Evolutionary conservation across 2,329 filamentous ascomycete genomes (phyloP).

Genomic region (Didymella sp.): DNA sequence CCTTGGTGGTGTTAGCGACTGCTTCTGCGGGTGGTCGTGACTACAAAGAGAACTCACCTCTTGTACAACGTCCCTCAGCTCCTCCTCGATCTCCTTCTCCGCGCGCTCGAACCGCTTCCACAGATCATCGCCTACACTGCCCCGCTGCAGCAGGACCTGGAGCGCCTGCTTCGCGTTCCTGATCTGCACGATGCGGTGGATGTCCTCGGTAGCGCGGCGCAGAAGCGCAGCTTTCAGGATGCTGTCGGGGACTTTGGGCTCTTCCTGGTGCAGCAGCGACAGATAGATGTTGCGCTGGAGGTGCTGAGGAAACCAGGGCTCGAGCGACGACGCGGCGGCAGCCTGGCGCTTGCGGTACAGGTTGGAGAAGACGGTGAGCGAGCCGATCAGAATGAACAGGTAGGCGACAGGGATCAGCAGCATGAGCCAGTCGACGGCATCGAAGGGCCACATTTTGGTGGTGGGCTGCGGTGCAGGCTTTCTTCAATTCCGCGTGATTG

Average conservation of each 20-base stretch:
- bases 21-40: not conserved
- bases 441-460: conserved; percentile 47
- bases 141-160: conserved; percentile 80
- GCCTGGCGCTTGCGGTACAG: conserved; percentile 94
- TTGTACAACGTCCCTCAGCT: conserved; percentile 89
- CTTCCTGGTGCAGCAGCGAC: conserved; percentile 81
- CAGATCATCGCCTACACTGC: conserved; percentile 93
- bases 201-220: conserved; percentile 89
- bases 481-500: not conserved
- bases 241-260: conserved; percentile 77
- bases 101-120: conserved; percentile 91
- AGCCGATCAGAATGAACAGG: conserved; percentile 83
- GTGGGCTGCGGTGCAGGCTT: conserved; percentile 16
- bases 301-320: conserved; percentile 92
- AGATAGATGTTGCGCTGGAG: conserved; percentile 94
- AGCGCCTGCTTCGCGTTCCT: conserved; percentile 88
- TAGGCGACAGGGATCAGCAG: conserved; percentile 89
- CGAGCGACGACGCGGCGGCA: conserved; percentile 78
- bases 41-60: conserved; percentile 68
- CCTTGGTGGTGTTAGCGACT: conserved; percentile 60
- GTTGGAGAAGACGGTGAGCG: conserved; percentile 88
- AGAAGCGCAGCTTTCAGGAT: conserved; percentile 88
- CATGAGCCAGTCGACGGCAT: conserved; percentile 77
- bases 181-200: conserved; percentile 87
- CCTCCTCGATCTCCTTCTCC: conserved; percentile 97